Percentiles rank a stretch among this genome's conserved stretches.
Conservation (phyloP, 768 basidiomycete species). For the Naematelia encephala region DNA sequence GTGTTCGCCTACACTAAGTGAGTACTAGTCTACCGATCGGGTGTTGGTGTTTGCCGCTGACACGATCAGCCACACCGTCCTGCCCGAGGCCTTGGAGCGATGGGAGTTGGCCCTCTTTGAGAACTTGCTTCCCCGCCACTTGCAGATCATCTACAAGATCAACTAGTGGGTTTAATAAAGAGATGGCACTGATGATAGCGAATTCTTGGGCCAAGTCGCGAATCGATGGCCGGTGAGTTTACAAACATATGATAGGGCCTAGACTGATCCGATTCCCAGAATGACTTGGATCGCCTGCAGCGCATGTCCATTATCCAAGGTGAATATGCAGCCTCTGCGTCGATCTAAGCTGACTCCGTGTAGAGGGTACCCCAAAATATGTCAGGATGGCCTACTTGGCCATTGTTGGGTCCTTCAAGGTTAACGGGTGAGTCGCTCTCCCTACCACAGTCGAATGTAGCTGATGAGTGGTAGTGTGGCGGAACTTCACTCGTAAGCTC, state of each 20-base stretch:
- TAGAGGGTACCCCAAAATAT: conserved; percentile 81
- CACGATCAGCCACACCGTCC: conserved; percentile 55
- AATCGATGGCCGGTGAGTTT: conserved; percentile 68
- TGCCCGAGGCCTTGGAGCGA: conserved; percentile 68
- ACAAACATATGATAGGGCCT: neutral
- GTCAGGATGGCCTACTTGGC: conserved; percentile 67
- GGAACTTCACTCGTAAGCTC: neutral
- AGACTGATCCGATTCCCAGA: neutral
- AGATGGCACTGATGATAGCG: conserved; percentile 15
- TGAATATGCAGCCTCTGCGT: conserved; percentile 28
- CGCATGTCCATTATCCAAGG: conserved; percentile 94
- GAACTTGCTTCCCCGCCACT: conserved; percentile 71
- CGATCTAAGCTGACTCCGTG: neutral
- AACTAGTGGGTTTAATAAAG: conserved; percentile 24
- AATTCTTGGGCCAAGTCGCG: conserved; percentile 66
- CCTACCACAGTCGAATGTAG: conserved; percentile 41
- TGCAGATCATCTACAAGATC: conserved; percentile 40
- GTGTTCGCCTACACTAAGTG: conserved; percentile 97
- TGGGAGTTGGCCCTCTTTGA: conserved; percentile 88
- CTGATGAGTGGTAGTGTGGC: neutral
- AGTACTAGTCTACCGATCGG: conserved; percentile 3
- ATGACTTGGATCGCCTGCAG: conserved; percentile 70
- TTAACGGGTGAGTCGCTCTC: conserved; percentile 93
- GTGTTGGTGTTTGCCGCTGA: conserved; percentile 10
- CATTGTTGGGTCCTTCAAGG: conserved; percentile 61